phyloP scores from a whole-genome alignment of 2,329 filamentous ascomycete species.

The Pochonia chlamydosporia region DNA sequence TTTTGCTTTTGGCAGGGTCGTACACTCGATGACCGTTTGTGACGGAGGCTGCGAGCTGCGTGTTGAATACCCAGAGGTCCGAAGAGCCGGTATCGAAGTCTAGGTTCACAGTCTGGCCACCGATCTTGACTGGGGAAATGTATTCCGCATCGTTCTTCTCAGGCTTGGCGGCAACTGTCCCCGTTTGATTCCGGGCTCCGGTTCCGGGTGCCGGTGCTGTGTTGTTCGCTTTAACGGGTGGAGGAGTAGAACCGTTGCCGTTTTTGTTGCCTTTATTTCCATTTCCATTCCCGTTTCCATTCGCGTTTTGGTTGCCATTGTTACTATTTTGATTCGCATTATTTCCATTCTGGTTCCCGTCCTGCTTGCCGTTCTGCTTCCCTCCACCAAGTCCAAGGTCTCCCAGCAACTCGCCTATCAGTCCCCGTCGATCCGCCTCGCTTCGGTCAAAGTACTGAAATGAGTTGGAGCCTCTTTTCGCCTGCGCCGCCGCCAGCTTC shows the following conservation, averaged over 20 bases:
- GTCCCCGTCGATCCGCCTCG: not conserved
- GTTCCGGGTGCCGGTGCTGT: not conserved
- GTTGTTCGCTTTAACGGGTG: no score
- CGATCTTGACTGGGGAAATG: slow-evolving; percentile 14
- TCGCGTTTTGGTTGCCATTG: slow-evolving; percentile 37
- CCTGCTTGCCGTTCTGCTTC: not conserved
- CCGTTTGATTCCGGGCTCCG: not conserved
- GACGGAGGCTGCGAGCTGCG: slow-evolving; percentile 30
- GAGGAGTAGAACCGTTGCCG: not conserved
- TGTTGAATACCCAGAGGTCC: slow-evolving; percentile 32
- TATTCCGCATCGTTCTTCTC: slow-evolving; percentile 12
- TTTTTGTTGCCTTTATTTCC: not conserved
- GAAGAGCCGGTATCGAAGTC: slow-evolving; percentile 20
- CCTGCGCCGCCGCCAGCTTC: not conserved
- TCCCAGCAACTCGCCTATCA: not conserved
- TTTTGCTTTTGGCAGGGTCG: slow-evolving; percentile 30
- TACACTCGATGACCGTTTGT: slow-evolving; percentile 34
- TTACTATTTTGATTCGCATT: slow-evolving; percentile 22
- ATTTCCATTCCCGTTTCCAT: not conserved
- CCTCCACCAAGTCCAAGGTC: not conserved
- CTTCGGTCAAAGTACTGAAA: not conserved
- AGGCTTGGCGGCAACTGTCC: not conserved
- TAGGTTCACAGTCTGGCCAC: slow-evolving; percentile 13
- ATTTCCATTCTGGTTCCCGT: not conserved
- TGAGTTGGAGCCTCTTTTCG: slow-evolving; percentile 1